phyloP scores from a whole-genome alignment of 371 early-diverging fungal species.

The Syncephalastrum contaminatum region DNA sequence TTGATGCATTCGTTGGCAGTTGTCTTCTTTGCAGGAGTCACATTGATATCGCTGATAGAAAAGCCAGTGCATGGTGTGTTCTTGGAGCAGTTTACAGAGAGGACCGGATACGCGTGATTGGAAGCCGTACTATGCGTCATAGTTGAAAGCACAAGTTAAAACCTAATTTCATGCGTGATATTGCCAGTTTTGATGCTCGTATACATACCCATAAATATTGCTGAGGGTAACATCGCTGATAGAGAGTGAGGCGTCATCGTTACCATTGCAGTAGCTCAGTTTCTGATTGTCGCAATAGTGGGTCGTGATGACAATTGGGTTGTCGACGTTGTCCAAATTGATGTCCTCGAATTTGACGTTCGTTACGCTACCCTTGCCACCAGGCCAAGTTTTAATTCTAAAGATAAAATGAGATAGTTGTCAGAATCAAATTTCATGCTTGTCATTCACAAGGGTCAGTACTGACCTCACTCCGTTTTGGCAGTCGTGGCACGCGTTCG shows the following conservation, averaged over 20 bases:
- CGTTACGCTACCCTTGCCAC: conserved; percentile 23
- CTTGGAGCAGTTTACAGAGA: conserved; percentile 25
- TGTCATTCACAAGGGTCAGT: no score
- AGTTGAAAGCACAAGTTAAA: background rate
- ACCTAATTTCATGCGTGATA: background rate
- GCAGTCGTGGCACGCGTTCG: conserved; percentile 30
- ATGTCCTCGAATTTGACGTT: conserved; percentile 19
- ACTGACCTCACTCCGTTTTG: conserved; percentile 31
- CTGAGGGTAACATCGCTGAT: conserved; percentile 24
- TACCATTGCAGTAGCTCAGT: conserved; percentile 12
- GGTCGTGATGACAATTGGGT: conserved; percentile 29
- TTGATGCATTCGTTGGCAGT: conserved; percentile 23
- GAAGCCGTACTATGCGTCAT: conserved; percentile 9
- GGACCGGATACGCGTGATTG: conserved; percentile 13
- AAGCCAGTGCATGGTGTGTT: conserved; percentile 25
- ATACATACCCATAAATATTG: conserved; percentile 18
- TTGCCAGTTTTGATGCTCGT: no score
- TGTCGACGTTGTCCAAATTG: conserved; percentile 20
- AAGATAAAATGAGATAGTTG: background rate
- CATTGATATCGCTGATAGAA: conserved; percentile 15
- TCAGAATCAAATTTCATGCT: no score
- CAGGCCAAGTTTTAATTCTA: conserved; percentile 31
- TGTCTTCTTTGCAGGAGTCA: conserved; percentile 14
- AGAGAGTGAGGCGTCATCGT: conserved; percentile 18
- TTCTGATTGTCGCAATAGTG: conserved; percentile 27